Evolutionary conservation across 1,284 basidiomycete species (phyloP), one percentile per base, ranked within the genome.

Genomic region (Quambalaria eucalypti): DNA sequence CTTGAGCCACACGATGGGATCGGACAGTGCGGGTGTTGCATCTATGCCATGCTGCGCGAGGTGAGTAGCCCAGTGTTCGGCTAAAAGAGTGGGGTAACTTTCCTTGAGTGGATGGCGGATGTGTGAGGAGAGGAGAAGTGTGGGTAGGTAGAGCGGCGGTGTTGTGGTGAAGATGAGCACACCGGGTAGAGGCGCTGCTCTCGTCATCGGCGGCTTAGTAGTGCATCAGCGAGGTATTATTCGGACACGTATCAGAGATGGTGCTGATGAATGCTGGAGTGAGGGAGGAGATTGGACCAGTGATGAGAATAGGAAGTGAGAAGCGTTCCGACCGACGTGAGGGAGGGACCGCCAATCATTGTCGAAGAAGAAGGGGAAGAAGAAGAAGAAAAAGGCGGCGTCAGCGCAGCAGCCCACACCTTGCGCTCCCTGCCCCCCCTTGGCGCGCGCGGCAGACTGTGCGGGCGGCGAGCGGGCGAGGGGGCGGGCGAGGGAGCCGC

Each of bases 161-260:
- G 42, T 46, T 14, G 42, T 46, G 42, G 42, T 46, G 42, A 46
- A 21, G 42, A 46, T 46, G 42, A 46, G 21, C 25, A 46, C 42
- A 12, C 42, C 42, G 25, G 42, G 42, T 9, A 46, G 25, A 46
- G 42, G 42, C 21, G 42, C 42, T 46, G 42, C 42, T 21, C 36
- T 39, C 3, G 36, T 39, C 36, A 39, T 39, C 21, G 36, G 4
- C n/a, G n/a, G n/a, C n/a, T n/a, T n/a, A n/a, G n/a, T n/a, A n/a
- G n/a, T n/a, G n/a, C n/a, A n/a, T n/a, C n/a, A n/a, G n/a, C n/a
- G n/a, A n/a, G n/a, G n/a, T n/a, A n/a, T n/a, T n/a, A n/a, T n/a
- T n/a, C n/a, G n/a, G n/a, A n/a, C n/a, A n/a, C n/a, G n/a, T n/a
- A n/a, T n/a, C n/a, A n/a, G n/a, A n/a, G n/a, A n/a, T n/a, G n/a